Evolutionary conservation across 352 stramenopile genomes (phyloP).

Genomic region (Phytopythium chamaehyphon): DNA sequence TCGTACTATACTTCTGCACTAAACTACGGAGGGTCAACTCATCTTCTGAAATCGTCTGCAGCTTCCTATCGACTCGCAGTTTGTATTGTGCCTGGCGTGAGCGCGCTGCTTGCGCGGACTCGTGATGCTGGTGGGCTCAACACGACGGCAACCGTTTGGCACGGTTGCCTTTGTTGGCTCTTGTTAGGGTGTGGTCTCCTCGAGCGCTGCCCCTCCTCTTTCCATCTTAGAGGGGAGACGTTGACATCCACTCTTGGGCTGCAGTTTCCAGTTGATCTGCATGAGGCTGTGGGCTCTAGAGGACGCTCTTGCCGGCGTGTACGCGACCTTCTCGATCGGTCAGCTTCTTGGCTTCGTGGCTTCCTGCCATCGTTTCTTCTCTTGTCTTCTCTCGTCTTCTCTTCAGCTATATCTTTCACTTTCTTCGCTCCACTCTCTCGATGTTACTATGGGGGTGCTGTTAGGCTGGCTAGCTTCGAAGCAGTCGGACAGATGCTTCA

Average conservation of each 20-base stretch:
- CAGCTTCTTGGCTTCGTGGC: not conserved
- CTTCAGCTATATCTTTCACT: not conserved
- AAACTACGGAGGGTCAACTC: too few species aligned
- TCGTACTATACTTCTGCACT: too few species aligned
- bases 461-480: constrained; percentile 15
- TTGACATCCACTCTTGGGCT: constrained; percentile 2
- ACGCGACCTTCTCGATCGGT: not conserved
- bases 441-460: constrained; percentile 4
- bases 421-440: too few species aligned
- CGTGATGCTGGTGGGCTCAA: too few species aligned
- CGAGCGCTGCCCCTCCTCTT: not conserved
- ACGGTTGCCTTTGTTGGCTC: too few species aligned
- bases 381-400: constrained; percentile 2
- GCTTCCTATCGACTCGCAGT: too few species aligned
- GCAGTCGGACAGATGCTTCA: constrained; percentile 22
- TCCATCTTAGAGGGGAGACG: not conserved
- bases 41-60: too few species aligned
- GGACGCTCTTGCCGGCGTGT: not conserved
- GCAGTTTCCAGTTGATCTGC: constrained; percentile 8
- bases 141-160: too few species aligned
- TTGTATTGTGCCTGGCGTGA: too few species aligned
- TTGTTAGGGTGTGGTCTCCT: not conserved
- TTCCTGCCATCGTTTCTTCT: constrained; percentile 1
- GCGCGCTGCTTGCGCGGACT: too few species aligned
- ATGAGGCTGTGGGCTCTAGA: not conserved